phyloP scores from a whole-genome alignment of 169 alveolate genomes.

The Eimeria acervulina region DNA sequence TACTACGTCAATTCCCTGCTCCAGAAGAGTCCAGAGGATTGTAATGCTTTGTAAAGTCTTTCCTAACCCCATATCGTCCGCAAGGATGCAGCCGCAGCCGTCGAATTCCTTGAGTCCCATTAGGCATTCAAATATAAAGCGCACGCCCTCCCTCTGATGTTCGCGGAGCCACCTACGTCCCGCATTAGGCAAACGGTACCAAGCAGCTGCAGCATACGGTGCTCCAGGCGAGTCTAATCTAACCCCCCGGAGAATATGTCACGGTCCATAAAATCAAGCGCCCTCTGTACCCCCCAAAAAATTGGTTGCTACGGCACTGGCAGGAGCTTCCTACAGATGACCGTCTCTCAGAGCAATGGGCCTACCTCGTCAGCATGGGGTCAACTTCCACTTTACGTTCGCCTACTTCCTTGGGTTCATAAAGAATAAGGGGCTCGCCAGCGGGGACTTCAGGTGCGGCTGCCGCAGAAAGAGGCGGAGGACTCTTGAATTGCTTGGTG shows the following conservation, averaged over 20 bases:
- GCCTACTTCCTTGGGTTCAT: conserved; percentile 87
- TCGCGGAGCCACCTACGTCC: conserved; percentile 83
- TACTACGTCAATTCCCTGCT: conserved; percentile 90
- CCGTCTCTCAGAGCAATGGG: background rate
- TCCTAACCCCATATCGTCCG: conserved; percentile 97
- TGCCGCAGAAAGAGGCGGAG: conserved; percentile 59
- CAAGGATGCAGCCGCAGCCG: conserved; percentile 95
- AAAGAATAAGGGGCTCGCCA: conserved; percentile 87
- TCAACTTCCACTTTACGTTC: conserved; percentile 88
- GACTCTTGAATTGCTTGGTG: conserved; percentile 81
- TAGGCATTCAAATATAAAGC: conserved; percentile 94
- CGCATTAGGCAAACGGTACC: background rate
- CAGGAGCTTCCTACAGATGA: background rate
- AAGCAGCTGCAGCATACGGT: background rate
- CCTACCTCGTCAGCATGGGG: conserved; percentile 88
- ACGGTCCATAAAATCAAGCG: background rate
- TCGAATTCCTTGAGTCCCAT: conserved; percentile 93
- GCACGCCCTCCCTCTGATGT: conserved; percentile 93
- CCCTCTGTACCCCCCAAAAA: background rate
- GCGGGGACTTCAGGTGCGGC: conserved; percentile 24
- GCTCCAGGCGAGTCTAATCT: background rate
- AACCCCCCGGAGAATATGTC: background rate
- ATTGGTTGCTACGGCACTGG: background rate
- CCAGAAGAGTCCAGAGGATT: conserved; percentile 93
- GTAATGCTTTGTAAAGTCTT: conserved; percentile 95